Base-by-base conservation (phyloP, 306 rosid species). In the Corylus avellana region DNA sequence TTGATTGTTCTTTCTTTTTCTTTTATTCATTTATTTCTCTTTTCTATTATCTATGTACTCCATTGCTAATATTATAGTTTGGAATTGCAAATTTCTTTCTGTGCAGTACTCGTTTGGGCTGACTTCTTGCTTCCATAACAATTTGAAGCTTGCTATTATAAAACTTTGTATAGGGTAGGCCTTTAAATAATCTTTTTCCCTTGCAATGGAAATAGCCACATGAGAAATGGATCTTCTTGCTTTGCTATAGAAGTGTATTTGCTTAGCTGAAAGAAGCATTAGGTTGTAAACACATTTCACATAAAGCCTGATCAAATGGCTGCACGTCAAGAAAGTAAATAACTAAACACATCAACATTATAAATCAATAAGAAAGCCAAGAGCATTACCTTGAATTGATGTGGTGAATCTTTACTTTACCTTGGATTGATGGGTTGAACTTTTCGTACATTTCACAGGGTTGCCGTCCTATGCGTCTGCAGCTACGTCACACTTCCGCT, bases 401-500 rank as follows among this genome's bases (percentile, higher is more conserved):
- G 16, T 53, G 76, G 74, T 48, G 56, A 78, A 47, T 27, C 22
- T 12, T 37, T 35, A n/a, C 14, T 1, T 42, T 32, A 22, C 49
- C 70, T 63, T 82, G 76, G 20, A 53, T 58, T 71, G 22, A 47
- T 63, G 7, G 25, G 57, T 22, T 39, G 32, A 58, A 42, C 42
- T 50, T 59, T 77, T 68, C 35, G 3, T 22, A 76, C 42, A 53
- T 53, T 78, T 82, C 73, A 56, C 86, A 93, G 98, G 79, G 81
- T 86, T 77, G 76, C 46, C 48, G 90, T 88, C 77, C 79, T 92
- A 39, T 86, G 86, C 77, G 42, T 95, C 25, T 92, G 98, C 89
- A 88, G 98, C 91, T 95, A 95, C 70, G 88, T 91, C 47, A 95
- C 98, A 4, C 97, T 95, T 81, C 98, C 98, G 14, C 87, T 94